phyloP scores from a whole-genome alignment of 1,284 basidiomycete genomes.

The Stereum hirsutum region DNA sequence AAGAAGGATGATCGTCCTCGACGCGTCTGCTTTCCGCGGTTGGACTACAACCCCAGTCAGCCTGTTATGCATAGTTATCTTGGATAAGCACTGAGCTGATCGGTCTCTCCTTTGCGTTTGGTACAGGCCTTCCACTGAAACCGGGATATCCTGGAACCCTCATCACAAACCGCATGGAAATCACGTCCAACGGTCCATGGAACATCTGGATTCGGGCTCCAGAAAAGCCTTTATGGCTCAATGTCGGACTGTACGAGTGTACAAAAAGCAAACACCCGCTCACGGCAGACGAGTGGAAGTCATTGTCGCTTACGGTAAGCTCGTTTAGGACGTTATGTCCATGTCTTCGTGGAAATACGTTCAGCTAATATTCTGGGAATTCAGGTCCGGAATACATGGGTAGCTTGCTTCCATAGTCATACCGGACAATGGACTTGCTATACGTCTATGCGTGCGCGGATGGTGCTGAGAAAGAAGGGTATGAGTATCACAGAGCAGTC shows the following conservation, averaged over 20 bases:
- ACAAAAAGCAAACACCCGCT: neutral
- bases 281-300: neutral
- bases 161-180: neutral
- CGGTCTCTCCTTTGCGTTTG: too few relatives aligned
- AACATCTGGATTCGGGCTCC: neutral
- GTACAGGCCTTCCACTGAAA: neutral
- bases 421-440: neutral
- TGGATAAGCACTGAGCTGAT: too few relatives aligned
- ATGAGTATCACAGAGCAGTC: neutral
- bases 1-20: too few relatives aligned
- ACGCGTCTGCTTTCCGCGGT: too few relatives aligned
- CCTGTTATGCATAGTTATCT: too few relatives aligned
- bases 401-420: neutral
- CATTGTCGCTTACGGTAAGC: neutral
- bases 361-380: too few relatives aligned
- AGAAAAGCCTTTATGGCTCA: neutral
- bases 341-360: too few relatives aligned
- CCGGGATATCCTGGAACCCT: slow-evolving; percentile 2
- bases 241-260: neutral
- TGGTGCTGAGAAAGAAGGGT: neutral
- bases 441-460: neutral
- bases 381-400: neutral
- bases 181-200: neutral
- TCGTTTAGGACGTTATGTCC: too few relatives aligned
- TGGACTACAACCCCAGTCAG: too few relatives aligned